A percentile compares a stretch with the other conserved stretches of the same genome.
Conservation (phyloP, 345 rosid genomes). For the Salix dunnii region DNA sequence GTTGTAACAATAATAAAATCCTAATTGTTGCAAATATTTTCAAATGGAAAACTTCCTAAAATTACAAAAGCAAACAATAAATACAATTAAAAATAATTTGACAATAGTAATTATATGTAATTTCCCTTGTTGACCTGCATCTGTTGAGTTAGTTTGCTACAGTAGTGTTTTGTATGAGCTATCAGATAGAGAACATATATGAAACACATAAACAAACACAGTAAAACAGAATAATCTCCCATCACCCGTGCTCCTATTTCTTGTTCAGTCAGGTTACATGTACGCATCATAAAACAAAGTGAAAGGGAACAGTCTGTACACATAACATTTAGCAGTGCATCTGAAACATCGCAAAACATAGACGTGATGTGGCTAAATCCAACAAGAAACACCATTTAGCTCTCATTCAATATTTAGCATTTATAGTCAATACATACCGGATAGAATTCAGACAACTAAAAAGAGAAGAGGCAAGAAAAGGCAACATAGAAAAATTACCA, state of each 20-base stretch:
- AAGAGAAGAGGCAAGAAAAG: background rate
- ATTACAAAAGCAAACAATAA: background rate
- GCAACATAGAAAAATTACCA: constrained; percentile 4
- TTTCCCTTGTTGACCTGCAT: background rate
- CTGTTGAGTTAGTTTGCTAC: background rate
- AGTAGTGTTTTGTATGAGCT: background rate
- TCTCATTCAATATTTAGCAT: background rate
- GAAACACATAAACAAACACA: background rate
- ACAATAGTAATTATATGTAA: background rate
- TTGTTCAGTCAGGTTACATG: background rate
- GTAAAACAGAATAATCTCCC: background rate
- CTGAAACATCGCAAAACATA: background rate
- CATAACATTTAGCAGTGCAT: background rate
- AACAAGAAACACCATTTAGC: background rate
- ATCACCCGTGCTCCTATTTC: background rate
- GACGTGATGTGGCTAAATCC: background rate
- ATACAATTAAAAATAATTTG: background rate
- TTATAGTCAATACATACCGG: background rate
- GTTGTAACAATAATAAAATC: background rate
- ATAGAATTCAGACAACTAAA: background rate
- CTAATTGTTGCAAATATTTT: background rate
- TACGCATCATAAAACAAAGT: background rate
- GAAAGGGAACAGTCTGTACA: background rate
- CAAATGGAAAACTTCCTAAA: background rate
- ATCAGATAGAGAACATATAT: background rate